These are phyloP conservation scores for Chlamydomonas applanata DNA, from an alignment of 139 green algal genomes.

Conservation along the genomic window DNA sequence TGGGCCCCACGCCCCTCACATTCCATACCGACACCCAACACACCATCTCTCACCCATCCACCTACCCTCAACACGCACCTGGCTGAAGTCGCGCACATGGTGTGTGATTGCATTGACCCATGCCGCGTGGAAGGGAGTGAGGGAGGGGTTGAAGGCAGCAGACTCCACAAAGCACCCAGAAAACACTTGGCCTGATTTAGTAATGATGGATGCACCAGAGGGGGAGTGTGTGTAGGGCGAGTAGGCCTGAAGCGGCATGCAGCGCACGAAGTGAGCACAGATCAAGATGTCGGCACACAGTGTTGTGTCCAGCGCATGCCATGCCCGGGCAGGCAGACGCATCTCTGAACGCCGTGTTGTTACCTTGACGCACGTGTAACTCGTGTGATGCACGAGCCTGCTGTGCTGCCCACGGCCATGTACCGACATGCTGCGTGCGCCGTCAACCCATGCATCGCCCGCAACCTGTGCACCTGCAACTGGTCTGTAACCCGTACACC, in stretches of 20 bases:
- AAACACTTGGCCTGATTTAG: conserved; percentile 45
- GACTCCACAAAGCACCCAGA: conserved; percentile 74
- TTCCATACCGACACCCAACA: too few relatives aligned
- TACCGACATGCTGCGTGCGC: too few relatives aligned
- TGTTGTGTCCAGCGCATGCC: background rate
- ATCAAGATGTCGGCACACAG: background rate
- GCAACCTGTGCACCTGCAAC: too few relatives aligned
- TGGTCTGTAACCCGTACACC: too few relatives aligned
- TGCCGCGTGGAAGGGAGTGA: conserved; percentile 76
- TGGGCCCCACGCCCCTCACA: too few relatives aligned
- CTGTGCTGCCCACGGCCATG: too few relatives aligned
- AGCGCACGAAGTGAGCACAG: background rate
- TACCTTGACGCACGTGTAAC: too few relatives aligned
- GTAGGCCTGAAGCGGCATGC: conserved; percentile 49
- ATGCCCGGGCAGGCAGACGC: too few relatives aligned
- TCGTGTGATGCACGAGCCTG: too few relatives aligned
- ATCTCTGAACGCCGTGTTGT: too few relatives aligned
- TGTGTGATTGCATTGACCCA: conserved; percentile 61
- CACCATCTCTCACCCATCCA: too few relatives aligned
- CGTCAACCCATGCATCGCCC: too few relatives aligned
- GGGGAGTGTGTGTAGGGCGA: conserved; percentile 78
- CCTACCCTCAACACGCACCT: conserved; percentile 40
- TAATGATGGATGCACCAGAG: conserved; percentile 65
- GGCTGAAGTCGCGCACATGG: conserved; percentile 54
- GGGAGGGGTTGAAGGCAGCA: conserved; percentile 84